Percentiles rank a stretch among this genome's conserved stretches.
Evolutionary conservation across 352 stramenopile genomes (phyloP).

Genomic region (Globisporangium nagaii): DNA sequence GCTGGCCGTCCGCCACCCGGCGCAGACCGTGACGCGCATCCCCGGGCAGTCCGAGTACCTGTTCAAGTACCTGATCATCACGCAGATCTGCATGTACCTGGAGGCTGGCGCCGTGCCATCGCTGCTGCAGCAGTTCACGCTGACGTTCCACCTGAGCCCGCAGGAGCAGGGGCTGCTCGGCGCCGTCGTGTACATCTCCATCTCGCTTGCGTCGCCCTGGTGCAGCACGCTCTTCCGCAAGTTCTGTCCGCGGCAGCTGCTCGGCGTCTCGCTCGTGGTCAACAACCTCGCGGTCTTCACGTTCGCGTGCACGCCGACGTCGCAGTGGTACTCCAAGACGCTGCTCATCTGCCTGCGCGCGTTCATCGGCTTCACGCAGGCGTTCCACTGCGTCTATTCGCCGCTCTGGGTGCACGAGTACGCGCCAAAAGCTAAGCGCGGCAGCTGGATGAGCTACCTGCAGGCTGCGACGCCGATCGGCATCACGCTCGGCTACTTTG

Average conservation of each 20-base stretch:
- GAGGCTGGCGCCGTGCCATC: slow-evolving; percentile 81
- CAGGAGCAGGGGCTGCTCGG: slow-evolving; percentile 79
- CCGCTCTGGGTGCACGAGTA: slow-evolving; percentile 87
- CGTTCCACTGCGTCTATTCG: slow-evolving; percentile 82
- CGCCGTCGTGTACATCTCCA: slow-evolving; percentile 79
- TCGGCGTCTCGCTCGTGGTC: slow-evolving; percentile 61
- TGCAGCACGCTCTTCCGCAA: slow-evolving; percentile 79
- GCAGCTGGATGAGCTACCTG: slow-evolving; percentile 83
- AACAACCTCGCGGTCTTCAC: slow-evolving; percentile 77
- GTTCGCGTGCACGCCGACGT: slow-evolving; percentile 62
- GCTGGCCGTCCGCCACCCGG: not conserved
- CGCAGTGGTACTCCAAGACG: slow-evolving; percentile 61
- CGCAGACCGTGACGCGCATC: slow-evolving; percentile 4
- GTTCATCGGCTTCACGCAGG: slow-evolving; percentile 72
- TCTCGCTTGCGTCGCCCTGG: slow-evolving; percentile 73
- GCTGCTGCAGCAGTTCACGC: slow-evolving; percentile 76
- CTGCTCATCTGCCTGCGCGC: slow-evolving; percentile 70
- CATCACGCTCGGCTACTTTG: slow-evolving; percentile 77
- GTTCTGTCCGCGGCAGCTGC: slow-evolving; percentile 58
- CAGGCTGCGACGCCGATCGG: slow-evolving; percentile 68
- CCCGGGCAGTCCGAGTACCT: slow-evolving; percentile 44
- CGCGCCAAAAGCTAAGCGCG: slow-evolving; percentile 56
- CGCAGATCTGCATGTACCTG: slow-evolving; percentile 84
- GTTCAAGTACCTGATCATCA: slow-evolving; percentile 84
- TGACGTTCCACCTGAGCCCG: slow-evolving; percentile 67